Evolutionary conservation across 1,139 yeast genomes (phyloP), one percentile per base, ranked within the genome.

Genomic region (Yamadazyma songkhlaensis): DNA sequence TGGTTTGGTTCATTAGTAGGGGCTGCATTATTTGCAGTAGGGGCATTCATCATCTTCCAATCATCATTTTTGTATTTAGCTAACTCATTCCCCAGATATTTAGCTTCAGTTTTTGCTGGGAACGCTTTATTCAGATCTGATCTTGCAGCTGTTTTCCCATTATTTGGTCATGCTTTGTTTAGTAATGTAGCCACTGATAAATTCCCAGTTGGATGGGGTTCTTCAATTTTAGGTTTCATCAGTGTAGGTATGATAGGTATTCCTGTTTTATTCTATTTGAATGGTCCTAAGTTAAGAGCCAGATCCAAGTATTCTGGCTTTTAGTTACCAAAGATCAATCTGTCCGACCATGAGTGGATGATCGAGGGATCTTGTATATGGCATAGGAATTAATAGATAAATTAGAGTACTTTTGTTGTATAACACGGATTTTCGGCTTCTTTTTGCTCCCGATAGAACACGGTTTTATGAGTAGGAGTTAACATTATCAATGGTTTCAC

Each of bases 91-190:
- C 60, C 54, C 37, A 56, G 64, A 36, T 70, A 66, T 48, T 55
- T 74, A 51, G 84, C 84, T 0, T 77, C 84, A 4, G 81, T 76
- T 3, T 77, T 74, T 54, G 82, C 83, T 2, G 72, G 78, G 20
- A 77, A 77, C 48, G 77, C 70, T 10, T 60, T 77, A 38, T 67
- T 68, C 47, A 65, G 84, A 47, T 68, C 81, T 1, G 60, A 62
- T 2, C 63, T 77, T 52, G 86, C 81, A 0, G 79, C 79, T 26
- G 75, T 74, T 4, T 81, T 81, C 66, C 86, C 87, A 31, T 59
- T 81, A 34, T 79, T 81, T 51, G 84, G 81, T 4, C 54, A 60
- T 34, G 66, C 72, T 2, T 62, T 81, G 67, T 81, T 68, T 48
- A 45, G 54, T 29, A 73, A 74, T 47, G 54, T 76, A 37, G 67